phyloP scores from a whole-genome alignment of 179 eudicot species.

The Spergularia azorica region DNA sequence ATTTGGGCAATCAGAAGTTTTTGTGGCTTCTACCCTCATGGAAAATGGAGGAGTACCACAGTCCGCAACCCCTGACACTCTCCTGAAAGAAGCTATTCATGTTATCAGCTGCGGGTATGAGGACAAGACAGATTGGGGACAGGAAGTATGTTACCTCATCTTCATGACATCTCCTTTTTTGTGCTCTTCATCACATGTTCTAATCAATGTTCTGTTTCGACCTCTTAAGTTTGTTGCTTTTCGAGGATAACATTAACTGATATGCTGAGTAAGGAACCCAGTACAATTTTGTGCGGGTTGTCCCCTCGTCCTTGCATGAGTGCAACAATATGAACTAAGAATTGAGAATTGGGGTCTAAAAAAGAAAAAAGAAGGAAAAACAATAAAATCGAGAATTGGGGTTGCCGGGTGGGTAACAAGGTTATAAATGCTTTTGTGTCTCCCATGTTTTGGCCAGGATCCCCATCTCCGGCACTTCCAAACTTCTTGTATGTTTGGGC shows the following conservation, averaged over 20 bases:
- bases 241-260: not conserved
- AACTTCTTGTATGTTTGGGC: too few relatives aligned
- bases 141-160: constrained; percentile 43
- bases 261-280: not conserved
- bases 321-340: not conserved
- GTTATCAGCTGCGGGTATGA: constrained; percentile 69
- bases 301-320: not conserved
- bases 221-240: not conserved
- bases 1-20: constrained; percentile 69
- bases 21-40: constrained; percentile 65
- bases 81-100: constrained; percentile 64
- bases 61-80: constrained; percentile 55
- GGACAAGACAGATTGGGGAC: constrained; percentile 71
- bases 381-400: too few relatives aligned
- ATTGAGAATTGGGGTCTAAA: too few relatives aligned
- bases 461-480: too few relatives aligned
- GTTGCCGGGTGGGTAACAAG: too few relatives aligned
- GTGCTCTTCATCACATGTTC: not conserved
- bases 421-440: too few relatives aligned
- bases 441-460: too few relatives aligned
- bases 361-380: too few relatives aligned
- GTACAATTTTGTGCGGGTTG: not conserved
- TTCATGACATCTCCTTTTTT: not conserved
- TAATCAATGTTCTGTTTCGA: not conserved
- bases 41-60: constrained; percentile 66